Conservation (phyloP, 768 basidiomycete species). For the Mycena sanguinolenta region DNA sequence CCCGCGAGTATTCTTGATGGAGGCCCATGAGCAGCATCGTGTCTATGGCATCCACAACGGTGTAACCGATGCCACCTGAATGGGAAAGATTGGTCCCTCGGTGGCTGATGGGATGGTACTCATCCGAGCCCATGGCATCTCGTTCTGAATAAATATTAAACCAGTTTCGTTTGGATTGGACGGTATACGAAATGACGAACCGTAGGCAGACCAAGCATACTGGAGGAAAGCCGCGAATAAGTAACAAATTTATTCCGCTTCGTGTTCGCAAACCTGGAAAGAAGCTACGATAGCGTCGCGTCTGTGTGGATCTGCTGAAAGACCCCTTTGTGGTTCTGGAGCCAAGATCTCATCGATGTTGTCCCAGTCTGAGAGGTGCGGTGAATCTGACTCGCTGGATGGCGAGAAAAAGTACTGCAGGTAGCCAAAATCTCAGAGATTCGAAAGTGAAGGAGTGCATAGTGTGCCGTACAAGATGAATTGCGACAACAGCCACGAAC, state of each 20-base stretch:
- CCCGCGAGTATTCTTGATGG: constrained; percentile 71
- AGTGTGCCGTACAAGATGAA: constrained; percentile 10
- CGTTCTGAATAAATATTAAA: constrained; percentile 56
- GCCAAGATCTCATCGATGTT: neutral
- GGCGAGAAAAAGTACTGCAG: constrained; percentile 24
- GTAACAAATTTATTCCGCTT: neutral
- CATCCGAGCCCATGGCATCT: constrained; percentile 82
- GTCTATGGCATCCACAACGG: constrained; percentile 79
- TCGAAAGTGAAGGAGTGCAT: neutral
- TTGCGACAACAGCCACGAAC: constrained; percentile 12
- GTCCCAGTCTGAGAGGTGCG: constrained; percentile 7
- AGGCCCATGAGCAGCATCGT: constrained; percentile 78
- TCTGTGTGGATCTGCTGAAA: constrained; percentile 58
- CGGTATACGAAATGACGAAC: constrained; percentile 47
- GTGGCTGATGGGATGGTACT: constrained; percentile 77
- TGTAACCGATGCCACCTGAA: constrained; percentile 77
- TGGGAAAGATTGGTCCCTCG: constrained; percentile 71
- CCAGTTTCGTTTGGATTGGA: no score
- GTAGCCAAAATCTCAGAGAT: neutral
- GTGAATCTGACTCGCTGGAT: neutral
- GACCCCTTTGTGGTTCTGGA: neutral
- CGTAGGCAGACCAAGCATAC: constrained; percentile 80
- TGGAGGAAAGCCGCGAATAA: constrained; percentile 41
- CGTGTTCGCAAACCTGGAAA: constrained; percentile 60
- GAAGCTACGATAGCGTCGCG: constrained; percentile 71